Evolutionary conservation across 176 grass and related monocot genomes (phyloP), one percentile per base, ranked within the genome.

Genomic region (Musa itinerans): DNA sequence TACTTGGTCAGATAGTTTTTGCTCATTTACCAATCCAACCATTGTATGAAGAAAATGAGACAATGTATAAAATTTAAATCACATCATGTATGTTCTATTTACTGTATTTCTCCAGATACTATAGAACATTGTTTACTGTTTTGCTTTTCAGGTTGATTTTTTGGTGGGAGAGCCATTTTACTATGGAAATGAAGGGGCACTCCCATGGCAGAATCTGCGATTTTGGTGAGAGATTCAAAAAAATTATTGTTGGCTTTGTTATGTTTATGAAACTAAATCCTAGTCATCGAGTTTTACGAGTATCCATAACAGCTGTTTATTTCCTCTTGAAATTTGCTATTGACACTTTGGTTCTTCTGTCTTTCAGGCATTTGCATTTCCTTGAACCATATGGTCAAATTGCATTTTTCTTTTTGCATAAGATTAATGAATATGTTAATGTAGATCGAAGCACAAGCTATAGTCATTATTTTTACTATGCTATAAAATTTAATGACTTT

Each of bases 141-240:
- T 54, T 68, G 63, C 34, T 11, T 78, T 69, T 76, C 72, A 97
- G 93, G 74, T 89, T 85, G 78, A 97, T 69, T 48, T 97, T 65
- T 70, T 97, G 14, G 81, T 92, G 50, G 90, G 81, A 23, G 93
- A 92, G 67, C 90, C 93, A 62, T 97, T 92, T 83, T 97, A 92
- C 81, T 85, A 79, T 69, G 93, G 89, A 77, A 83, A 82, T 83
- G 93, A 97, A 79, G 83, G 89, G 62, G 84, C 86, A 79, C 87
- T 97, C 55, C 93, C 90, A 6, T 97, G 89, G 89, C 93, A 97
- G 81, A 97, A 92, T 80, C 83, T 97, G 16, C 86, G 85, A 53
- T 97, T 97, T 83, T 97, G 93, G 93, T 97, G 86, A 69, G 66
- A 79, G 59, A 79, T 20, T 73, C 70, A 2, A 1, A 59, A 78